Evolutionary conservation across 2,329 filamentous ascomycete species (phyloP).

Genomic region (Rutstroemia sp.): DNA sequence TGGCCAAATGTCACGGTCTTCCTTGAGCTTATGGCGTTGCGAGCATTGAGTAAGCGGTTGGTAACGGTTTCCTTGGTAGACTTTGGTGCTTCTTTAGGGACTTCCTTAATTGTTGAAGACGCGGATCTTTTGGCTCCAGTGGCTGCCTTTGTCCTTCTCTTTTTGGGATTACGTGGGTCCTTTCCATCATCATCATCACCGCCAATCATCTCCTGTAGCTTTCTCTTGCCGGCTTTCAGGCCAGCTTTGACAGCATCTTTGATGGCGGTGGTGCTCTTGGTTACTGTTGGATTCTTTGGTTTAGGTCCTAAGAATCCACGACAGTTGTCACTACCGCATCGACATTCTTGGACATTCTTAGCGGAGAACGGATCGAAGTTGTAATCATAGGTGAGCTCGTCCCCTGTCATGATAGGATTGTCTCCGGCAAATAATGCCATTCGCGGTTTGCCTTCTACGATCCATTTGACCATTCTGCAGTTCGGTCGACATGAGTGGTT

Average conservation of each 20-base stretch:
- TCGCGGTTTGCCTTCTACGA: constrained; percentile 83
- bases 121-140: constrained; percentile 31
- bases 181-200: constrained; percentile 19
- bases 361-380: constrained; percentile 63
- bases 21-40: constrained; percentile 14
- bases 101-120: constrained; percentile 29
- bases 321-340: constrained; percentile 57
- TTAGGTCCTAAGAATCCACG: constrained; percentile 57
- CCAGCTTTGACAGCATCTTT: constrained; percentile 30
- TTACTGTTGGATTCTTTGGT: constrained; percentile 45
- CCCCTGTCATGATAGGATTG: constrained; percentile 82
- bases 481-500: constrained; percentile 97
- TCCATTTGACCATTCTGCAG: constrained; percentile 97
- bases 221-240: constrained; percentile 47
- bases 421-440: constrained; percentile 97
- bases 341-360: constrained; percentile 61
- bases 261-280: constrained; percentile 34
- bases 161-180: constrained; percentile 31
- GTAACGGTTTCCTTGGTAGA: constrained; percentile 35
- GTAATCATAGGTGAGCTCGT: constrained; percentile 93
- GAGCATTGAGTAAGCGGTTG: constrained; percentile 17
- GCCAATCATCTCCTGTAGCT: constrained; percentile 45
- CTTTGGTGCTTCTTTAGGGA: constrained; percentile 32
- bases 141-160: constrained; percentile 39
- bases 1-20: constrained; percentile 12